phyloP scores from a whole-genome alignment of 2,329 filamentous ascomycete species.

The Fusarium aywerte region DNA sequence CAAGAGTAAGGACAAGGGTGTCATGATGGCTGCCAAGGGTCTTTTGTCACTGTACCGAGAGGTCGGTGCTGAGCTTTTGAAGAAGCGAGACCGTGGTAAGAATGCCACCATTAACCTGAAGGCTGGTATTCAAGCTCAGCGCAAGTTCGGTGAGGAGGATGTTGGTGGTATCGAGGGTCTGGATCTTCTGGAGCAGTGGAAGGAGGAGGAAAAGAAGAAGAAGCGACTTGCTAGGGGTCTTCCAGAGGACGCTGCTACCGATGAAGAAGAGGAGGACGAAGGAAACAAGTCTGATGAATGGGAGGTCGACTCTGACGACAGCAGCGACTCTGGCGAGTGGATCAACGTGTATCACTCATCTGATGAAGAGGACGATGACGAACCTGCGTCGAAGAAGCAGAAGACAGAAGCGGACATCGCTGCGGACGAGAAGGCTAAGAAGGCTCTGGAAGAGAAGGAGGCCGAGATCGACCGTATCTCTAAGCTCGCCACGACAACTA shows the following conservation, averaged over 20 bases:
- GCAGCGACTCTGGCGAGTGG: constrained; percentile 85
- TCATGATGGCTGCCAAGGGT: constrained; percentile 98
- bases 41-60: constrained; percentile 91
- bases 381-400: constrained; percentile 65
- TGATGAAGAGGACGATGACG: constrained; percentile 76
- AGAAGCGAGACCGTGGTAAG: constrained; percentile 91
- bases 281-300: constrained; percentile 66
- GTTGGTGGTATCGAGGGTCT: constrained; percentile 88
- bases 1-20: constrained; percentile 97
- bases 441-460: constrained; percentile 50
- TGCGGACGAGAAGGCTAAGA: constrained; percentile 56
- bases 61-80: constrained; percentile 87
- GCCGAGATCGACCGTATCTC: constrained; percentile 65
- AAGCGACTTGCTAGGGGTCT: constrained; percentile 77
- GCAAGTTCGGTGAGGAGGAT: constrained; percentile 84
- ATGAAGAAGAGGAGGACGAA: constrained; percentile 69
- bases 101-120: constrained; percentile 86
- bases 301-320: constrained; percentile 70
- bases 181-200: constrained; percentile 91
- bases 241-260: constrained; percentile 69
- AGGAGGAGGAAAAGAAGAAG: constrained; percentile 84
- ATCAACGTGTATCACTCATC: constrained; percentile 89
- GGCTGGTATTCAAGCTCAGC: constrained; percentile 77
- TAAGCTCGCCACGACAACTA: constrained; percentile 89
- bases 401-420: constrained; percentile 50